A percentile compares a stretch with the other conserved stretches of the same genome.
phyloP scores from a whole-genome alignment of 1,284 basidiomycete genomes.

The Gomphus bonarii region DNA sequence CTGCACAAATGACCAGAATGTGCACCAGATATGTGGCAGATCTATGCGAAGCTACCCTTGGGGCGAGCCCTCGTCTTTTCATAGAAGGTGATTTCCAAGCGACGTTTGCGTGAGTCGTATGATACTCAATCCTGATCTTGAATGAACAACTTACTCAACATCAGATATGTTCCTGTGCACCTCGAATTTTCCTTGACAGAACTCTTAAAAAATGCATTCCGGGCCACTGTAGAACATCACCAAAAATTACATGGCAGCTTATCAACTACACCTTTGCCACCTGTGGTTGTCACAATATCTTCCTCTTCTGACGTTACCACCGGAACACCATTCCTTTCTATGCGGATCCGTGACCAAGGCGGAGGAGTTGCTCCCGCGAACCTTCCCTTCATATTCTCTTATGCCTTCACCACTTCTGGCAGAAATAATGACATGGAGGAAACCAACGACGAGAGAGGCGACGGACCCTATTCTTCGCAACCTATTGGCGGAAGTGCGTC shows the following conservation, averaged over 20 bases:
- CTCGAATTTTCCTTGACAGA: slow-evolving; percentile 85
- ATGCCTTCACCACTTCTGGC: slow-evolving; percentile 81
- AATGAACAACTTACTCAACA: slow-evolving; percentile 17
- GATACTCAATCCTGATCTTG: slow-evolving; percentile 2
- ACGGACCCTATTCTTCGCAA: slow-evolving; percentile 64
- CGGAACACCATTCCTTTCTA: slow-evolving; percentile 47
- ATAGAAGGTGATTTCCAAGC: slow-evolving; percentile 62
- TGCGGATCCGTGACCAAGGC: slow-evolving; percentile 79
- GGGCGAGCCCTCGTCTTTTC: slow-evolving; percentile 52
- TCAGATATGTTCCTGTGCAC: slow-evolving; percentile 80
- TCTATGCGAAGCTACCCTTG: slow-evolving; percentile 80
- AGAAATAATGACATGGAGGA: slow-evolving; percentile 17
- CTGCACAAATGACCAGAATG: slow-evolving; percentile 59
- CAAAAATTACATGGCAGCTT: slow-evolving; percentile 30
- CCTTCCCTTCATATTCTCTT: slow-evolving; percentile 76
- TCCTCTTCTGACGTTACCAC: slow-evolving; percentile 34
- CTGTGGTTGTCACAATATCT: slow-evolving; percentile 65
- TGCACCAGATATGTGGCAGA: slow-evolving; percentile 76
- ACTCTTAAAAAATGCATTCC: slow-evolving; percentile 82
- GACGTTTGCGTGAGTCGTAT: slow-evolving; percentile 60
- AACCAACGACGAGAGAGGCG: slow-evolving; percentile 35
- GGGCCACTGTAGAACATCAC: slow-evolving; percentile 79
- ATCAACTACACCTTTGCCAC: slow-evolving; percentile 36
- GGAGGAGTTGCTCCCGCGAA: slow-evolving; percentile 72
- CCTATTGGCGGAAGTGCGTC: slow-evolving; percentile 60